A percentile compares a stretch with the other conserved stretches of the same genome.
Evolutionary conservation across 805 yeast genomes (phyloP).

Genomic region (Candida sonorensis): DNA sequence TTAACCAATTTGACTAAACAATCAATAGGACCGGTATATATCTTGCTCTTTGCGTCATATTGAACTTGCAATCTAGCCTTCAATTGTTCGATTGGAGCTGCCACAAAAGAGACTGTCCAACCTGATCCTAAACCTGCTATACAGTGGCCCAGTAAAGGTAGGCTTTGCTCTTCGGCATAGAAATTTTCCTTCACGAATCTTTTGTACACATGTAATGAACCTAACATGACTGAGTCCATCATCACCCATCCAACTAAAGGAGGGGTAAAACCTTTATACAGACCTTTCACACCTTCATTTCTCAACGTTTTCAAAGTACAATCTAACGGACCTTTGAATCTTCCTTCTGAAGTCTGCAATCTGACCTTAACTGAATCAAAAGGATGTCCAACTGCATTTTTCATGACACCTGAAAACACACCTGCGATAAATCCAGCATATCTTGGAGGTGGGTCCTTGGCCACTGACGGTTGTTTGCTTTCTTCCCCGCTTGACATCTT

Average conservation of each 20-base stretch:
- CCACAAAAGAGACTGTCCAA: slow-evolving; percentile 89
- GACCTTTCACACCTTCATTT: slow-evolving; percentile 72
- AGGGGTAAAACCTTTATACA: slow-evolving; percentile 88
- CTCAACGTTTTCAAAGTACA: slow-evolving; percentile 65
- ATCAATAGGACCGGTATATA: slow-evolving; percentile 75
- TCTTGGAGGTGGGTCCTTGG: slow-evolving; percentile 35
- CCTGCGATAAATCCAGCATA: slow-evolving; percentile 85
- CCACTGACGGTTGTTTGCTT: slow-evolving; percentile 5
- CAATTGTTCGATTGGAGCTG: slow-evolving; percentile 88
- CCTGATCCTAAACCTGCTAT: slow-evolving; percentile 82
- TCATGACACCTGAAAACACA: slow-evolving; percentile 77
- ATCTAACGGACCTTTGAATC: slow-evolving; percentile 77
- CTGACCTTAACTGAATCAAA: slow-evolving; percentile 88
- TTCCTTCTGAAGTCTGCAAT: slow-evolving; percentile 66
- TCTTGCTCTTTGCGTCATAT: slow-evolving; percentile 64
- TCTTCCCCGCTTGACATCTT: no score
- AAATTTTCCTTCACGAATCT: slow-evolving; percentile 57
- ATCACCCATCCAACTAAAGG: slow-evolving; percentile 90
- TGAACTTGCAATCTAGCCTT: slow-evolving; percentile 88
- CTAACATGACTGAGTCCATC: slow-evolving; percentile 90
- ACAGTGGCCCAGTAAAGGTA: slow-evolving; percentile 71
- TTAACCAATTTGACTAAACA: slow-evolving; percentile 54
- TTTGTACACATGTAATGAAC: slow-evolving; percentile 75
- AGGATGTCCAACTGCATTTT: slow-evolving; percentile 89
- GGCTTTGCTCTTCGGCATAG: slow-evolving; percentile 50